Evolutionary conservation across 116 monocot genomes (phyloP).

Genomic region (Posidonia oceanica): DNA sequence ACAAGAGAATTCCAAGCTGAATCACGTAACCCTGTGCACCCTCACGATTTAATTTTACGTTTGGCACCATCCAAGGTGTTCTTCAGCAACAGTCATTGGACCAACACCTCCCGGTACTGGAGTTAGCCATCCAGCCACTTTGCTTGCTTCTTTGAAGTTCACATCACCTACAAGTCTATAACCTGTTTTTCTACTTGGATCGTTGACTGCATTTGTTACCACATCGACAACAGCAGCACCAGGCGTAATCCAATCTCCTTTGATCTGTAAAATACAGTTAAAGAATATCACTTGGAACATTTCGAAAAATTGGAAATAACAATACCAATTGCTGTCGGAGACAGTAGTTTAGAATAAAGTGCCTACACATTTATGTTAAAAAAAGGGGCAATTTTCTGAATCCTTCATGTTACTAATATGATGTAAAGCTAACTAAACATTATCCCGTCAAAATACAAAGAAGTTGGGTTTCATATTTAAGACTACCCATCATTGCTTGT

Average conservation of each 20-base stretch:
- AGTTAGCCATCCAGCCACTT: conserved; percentile 84
- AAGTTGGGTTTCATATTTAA: background rate
- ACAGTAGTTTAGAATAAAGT: too few relatives aligned
- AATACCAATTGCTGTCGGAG: too few relatives aligned
- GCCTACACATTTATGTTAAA: too few relatives aligned
- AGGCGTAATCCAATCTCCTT: conserved; percentile 92
- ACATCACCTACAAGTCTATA: conserved; percentile 93
- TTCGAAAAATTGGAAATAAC: too few relatives aligned
- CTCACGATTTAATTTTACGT: conserved; percentile 10
- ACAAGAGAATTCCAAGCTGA: too few relatives aligned
- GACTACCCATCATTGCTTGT: conserved; percentile 75
- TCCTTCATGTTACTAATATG: too few relatives aligned
- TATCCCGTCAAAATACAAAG: too few relatives aligned
- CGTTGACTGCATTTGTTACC: conserved; percentile 75
- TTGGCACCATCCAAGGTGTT: conserved; percentile 92
- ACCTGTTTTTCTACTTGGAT: conserved; percentile 72
- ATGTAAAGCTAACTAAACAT: too few relatives aligned
- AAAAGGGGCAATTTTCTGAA: too few relatives aligned
- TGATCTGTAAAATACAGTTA: conserved; percentile 42
- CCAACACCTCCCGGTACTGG: conserved; percentile 95
- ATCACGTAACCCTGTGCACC: too few relatives aligned
- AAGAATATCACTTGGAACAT: background rate
- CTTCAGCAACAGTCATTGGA: conserved; percentile 94
- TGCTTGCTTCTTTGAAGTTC: conserved; percentile 67
- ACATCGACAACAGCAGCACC: conserved; percentile 95